Evolutionary conservation across 2,329 filamentous ascomycete genomes (phyloP).

Genomic region (Aureobasidium sp.): DNA sequence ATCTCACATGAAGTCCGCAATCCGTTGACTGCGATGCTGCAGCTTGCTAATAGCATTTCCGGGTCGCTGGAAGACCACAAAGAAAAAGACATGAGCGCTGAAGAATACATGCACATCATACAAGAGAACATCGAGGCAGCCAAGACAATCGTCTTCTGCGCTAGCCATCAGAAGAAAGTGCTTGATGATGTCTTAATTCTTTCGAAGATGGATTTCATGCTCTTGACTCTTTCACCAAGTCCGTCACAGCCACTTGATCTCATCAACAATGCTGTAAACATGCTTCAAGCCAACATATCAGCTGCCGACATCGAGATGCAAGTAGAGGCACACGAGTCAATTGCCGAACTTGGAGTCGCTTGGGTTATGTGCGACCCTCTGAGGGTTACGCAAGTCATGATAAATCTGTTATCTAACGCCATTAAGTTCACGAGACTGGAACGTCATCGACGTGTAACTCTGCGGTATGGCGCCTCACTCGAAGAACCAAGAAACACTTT

Average conservation of each 20-base stretch:
- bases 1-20: slow-evolving; percentile 39
- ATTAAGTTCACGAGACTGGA: slow-evolving; percentile 23
- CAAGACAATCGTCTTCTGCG: slow-evolving; percentile 9
- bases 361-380: slow-evolving; percentile 24
- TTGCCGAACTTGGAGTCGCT: slow-evolving; percentile 28
- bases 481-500: slow-evolving; percentile 26
- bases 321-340: slow-evolving; percentile 28
- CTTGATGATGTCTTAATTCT: slow-evolving; percentile 43
- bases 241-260: slow-evolving; percentile 30
- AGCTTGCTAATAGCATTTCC: slow-evolving; percentile 38
- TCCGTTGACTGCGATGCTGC: slow-evolving; percentile 38
- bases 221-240: slow-evolving; percentile 34
- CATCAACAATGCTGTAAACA: slow-evolving; percentile 29
- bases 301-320: slow-evolving; percentile 28
- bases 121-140: slow-evolving; percentile 19
- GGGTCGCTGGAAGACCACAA: slow-evolving; percentile 21
- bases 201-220: slow-evolving; percentile 29
- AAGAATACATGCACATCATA: not conserved
- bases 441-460: slow-evolving; percentile 15
- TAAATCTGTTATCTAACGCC: slow-evolving; percentile 28
- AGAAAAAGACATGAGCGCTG: not conserved
- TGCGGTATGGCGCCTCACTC: slow-evolving; percentile 27
- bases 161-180: slow-evolving; percentile 26
- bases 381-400: slow-evolving; percentile 27
- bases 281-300: slow-evolving; percentile 34